Conservation (phyloP, 2,329 filamentous ascomycete genomes). For the Monosporascus sp. region DNA sequence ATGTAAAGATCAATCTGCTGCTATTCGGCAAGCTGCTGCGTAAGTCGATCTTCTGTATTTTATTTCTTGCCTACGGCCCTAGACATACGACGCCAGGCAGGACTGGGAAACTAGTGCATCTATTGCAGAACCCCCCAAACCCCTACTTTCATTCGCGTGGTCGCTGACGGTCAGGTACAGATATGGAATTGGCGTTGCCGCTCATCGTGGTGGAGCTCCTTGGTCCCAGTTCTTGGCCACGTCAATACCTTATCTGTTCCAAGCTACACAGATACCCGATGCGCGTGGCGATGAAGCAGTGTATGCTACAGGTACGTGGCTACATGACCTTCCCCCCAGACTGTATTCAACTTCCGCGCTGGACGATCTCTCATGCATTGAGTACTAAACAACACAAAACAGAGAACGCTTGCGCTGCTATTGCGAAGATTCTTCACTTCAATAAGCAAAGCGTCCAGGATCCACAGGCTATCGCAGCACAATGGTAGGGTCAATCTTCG, state of each 20-base stretch:
- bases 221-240: slow-evolving; percentile 86
- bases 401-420: slow-evolving; percentile 92
- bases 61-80: too few relatives aligned
- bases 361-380: background rate
- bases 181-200: slow-evolving; percentile 88
- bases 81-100: too few relatives aligned
- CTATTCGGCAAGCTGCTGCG: slow-evolving; percentile 90
- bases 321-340: background rate
- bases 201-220: slow-evolving; percentile 79
- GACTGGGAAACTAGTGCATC: too few relatives aligned
- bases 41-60: slow-evolving; percentile 32
- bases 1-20: slow-evolving; percentile 78
- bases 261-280: slow-evolving; percentile 74
- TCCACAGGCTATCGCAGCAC: slow-evolving; percentile 67
- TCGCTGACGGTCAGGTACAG: slow-evolving; percentile 8
- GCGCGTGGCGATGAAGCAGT: slow-evolving; percentile 88
- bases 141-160: background rate
- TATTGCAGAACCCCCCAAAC: too few relatives aligned
- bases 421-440: slow-evolving; percentile 94
- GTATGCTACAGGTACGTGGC: slow-evolving; percentile 65
- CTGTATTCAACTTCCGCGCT: background rate
- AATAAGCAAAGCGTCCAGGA: slow-evolving; percentile 74
- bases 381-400: background rate
- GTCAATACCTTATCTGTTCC: slow-evolving; percentile 76
- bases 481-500: slow-evolving; percentile 46